Percentiles rank a stretch among this genome's conserved stretches.
Conservation (phyloP, 2,329 filamentous ascomycete species). For the Trichoderma sp. region DNA sequence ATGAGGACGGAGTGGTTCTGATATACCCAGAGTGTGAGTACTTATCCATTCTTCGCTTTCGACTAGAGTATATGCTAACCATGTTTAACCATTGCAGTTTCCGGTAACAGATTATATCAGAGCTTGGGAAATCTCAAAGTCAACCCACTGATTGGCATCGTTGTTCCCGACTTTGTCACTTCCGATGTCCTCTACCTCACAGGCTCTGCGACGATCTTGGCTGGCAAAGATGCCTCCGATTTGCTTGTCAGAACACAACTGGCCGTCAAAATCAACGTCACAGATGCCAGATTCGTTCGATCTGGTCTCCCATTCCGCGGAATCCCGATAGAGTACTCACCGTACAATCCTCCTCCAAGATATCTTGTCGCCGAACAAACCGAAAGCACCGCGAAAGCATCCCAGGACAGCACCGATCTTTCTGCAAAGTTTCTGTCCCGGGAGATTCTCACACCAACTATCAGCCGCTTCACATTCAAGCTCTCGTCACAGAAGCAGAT, state of each 20-base stretch:
- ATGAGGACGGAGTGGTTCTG: not conserved
- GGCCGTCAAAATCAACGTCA: not conserved
- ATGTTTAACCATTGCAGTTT: not conserved
- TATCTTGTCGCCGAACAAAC: conserved; percentile 58
- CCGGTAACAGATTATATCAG: not conserved
- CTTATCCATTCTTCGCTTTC: not conserved
- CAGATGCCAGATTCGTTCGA: not conserved
- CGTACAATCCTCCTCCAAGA: conserved; percentile 48
- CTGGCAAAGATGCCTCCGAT: not conserved
- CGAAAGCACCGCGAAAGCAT: conserved; percentile 18
- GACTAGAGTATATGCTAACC: not conserved
- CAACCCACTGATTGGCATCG: not conserved
- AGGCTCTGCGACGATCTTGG: not conserved
- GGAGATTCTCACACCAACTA: conserved; percentile 62
- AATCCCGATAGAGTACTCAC: not conserved
- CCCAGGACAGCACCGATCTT: conserved; percentile 22
- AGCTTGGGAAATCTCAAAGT: not conserved
- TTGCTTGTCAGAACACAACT: not conserved
- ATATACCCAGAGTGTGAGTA: not conserved
- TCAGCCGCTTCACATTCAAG: conserved; percentile 62
- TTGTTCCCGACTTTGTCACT: not conserved
- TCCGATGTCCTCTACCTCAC: not conserved
- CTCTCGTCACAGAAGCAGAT: conserved; percentile 28
- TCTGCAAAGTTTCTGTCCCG: conserved; percentile 58
- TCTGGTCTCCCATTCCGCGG: not conserved